Conservation (phyloP, 169 alveolate genomes). For the Cryptosporidium parvum region DNA sequence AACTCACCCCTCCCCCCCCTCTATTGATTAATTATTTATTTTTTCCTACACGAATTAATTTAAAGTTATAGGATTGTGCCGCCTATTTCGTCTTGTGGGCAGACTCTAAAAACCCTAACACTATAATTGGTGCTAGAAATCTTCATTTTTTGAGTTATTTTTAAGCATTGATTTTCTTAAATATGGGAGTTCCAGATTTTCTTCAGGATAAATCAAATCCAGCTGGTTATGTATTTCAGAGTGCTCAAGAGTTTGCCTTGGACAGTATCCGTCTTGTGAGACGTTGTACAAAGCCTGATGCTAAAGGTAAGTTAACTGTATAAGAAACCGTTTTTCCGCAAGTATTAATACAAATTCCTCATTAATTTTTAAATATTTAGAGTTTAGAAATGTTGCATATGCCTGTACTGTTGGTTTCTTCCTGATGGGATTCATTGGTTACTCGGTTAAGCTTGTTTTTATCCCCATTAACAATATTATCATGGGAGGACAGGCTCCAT, state of each 20-base stretch:
- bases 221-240: conserved; percentile 84
- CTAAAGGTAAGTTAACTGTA: conserved; percentile 88
- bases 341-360: background rate
- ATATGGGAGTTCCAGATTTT: conserved; percentile 77
- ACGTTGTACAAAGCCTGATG: conserved; percentile 95
- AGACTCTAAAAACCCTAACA: conserved; percentile 18
- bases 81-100: conserved; percentile 73
- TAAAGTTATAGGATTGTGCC: conserved; percentile 37
- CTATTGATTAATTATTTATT: background rate
- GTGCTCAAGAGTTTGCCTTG: conserved; percentile 87
- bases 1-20: background rate
- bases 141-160: background rate
- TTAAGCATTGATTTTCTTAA: background rate
- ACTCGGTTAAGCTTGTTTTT: conserved; percentile 92
- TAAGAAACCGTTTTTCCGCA: background rate
- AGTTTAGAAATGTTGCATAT: conserved; percentile 90
- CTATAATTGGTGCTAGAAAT: background rate
- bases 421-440: conserved; percentile 96
- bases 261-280: conserved; percentile 92
- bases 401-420: conserved; percentile 95
- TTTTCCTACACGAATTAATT: background rate
- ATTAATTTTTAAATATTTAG: conserved; percentile 68
- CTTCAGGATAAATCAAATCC: conserved; percentile 85
- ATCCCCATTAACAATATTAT: conserved; percentile 95
- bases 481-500: conserved; percentile 80